Percentiles rank a stretch among this genome's conserved stretches.
Conservation (phyloP, 345 rosid genomes). For the Erysimum cheiranthoides region DNA sequence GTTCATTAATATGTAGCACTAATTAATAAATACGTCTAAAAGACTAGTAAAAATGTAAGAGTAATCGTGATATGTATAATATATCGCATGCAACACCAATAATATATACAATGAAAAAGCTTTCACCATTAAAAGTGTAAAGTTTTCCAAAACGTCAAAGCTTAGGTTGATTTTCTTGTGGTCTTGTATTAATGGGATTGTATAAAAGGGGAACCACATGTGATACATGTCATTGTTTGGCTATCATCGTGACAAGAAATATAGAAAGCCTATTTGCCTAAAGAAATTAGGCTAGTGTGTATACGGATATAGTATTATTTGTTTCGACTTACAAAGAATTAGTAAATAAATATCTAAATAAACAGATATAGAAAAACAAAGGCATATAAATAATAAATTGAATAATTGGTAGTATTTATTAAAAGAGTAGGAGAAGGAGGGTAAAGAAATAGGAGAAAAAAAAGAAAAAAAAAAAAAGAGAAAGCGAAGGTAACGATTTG, state of each 20-base stretch:
- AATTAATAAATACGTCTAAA: no score
- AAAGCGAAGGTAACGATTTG: slow-evolving; percentile 34
- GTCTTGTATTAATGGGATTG: slow-evolving; percentile 35
- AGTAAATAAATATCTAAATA: background rate
- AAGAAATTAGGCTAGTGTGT: slow-evolving; percentile 10
- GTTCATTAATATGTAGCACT: no score
- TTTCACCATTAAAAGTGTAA: slow-evolving; percentile 1
- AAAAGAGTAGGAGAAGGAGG: slow-evolving; percentile 28
- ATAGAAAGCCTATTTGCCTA: slow-evolving; percentile 18
- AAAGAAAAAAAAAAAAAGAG: background rate
- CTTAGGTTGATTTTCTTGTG: slow-evolving; percentile 5
- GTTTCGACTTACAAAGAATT: background rate
- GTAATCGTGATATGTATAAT: no score
- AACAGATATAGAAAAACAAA: background rate
- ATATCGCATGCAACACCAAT: background rate
- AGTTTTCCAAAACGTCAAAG: slow-evolving; percentile 30
- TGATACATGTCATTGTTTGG: slow-evolving; percentile 45
- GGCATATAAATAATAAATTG: background rate
- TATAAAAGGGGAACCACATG: slow-evolving; percentile 38
- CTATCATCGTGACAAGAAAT: slow-evolving; percentile 26
- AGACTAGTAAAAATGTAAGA: no score
- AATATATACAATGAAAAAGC: background rate
- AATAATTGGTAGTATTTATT: slow-evolving; percentile 20
- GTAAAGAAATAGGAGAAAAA: background rate
- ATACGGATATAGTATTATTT: slow-evolving; percentile 23